Conservation (phyloP, 2,329 filamentous ascomycete species). For the Samsoniella hepiali region DNA sequence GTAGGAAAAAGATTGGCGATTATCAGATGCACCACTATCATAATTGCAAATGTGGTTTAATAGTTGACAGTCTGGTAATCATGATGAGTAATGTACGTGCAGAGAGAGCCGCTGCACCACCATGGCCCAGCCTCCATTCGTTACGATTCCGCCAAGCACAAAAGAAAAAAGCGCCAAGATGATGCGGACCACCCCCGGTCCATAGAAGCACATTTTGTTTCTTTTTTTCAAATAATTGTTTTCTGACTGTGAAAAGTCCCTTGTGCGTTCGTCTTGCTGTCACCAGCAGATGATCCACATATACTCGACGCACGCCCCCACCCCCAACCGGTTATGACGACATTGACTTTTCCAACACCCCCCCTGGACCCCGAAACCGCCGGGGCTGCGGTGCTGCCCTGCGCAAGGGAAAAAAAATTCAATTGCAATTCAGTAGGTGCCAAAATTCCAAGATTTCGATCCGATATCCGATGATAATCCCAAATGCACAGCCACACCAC, state of each 20-base stretch:
- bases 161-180: neutral
- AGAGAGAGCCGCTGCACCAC: neutral
- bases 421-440: neutral
- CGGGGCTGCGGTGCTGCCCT: neutral
- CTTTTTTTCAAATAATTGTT: neutral
- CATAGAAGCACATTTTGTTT: too few species aligned
- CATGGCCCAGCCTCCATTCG: neutral
- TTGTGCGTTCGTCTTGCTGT: neutral
- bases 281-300: neutral
- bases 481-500: constrained; percentile 4
- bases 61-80: neutral
- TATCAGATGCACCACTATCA: neutral
- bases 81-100: neutral
- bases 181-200: too few species aligned
- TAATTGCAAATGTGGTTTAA: too few species aligned
- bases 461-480: constrained; percentile 7
- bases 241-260: neutral
- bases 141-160: neutral
- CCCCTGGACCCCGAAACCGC: constrained; percentile 6
- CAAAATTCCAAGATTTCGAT: constrained; percentile 15
- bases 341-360: neutral
- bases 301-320: neutral
- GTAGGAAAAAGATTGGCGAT: neutral
- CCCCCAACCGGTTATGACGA: constrained; percentile 8
- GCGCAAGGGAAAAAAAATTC: neutral